Conservation (phyloP, 208 protist species). For the Acanthamoeba healyi region DNA sequence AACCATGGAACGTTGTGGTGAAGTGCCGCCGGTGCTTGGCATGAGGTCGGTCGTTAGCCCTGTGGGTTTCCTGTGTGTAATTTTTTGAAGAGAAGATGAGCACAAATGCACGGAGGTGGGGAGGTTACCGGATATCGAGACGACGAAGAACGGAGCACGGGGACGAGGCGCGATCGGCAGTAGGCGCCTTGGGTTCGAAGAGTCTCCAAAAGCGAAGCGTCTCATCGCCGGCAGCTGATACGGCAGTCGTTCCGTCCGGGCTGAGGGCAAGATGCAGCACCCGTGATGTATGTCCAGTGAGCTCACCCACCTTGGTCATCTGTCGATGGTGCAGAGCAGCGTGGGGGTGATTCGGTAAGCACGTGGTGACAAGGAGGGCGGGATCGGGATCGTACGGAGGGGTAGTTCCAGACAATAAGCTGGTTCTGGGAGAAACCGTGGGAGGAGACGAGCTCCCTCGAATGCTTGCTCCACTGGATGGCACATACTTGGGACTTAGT, state of each 20-base stretch:
- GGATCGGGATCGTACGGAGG: conserved; percentile 90
- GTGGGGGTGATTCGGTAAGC: too few species aligned
- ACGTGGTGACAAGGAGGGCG: too few species aligned
- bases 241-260: conserved; percentile 94
- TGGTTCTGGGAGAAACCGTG: conserved; percentile 99
- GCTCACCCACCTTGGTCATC: neutral
- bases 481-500: conserved; percentile 96
- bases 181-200: conserved; percentile 80
- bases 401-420: conserved; percentile 99
- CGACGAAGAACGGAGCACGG: neutral
- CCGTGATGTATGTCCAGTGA: conserved; percentile 95
- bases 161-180: conserved; percentile 3
- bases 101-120: neutral
- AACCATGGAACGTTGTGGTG: too few species aligned
- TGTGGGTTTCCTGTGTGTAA: too few species aligned
- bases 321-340: too few species aligned
- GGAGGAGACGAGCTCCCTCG: conserved; percentile 96
- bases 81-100: neutral
- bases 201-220: conserved; percentile 94
- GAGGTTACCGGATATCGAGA: conserved; percentile 12
- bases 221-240: conserved; percentile 89
- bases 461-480: conserved; percentile 95
- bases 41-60: too few species aligned
- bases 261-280: conserved; percentile 98
- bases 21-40: too few species aligned